phyloP scores from a whole-genome alignment of 108 stramenopile genomes.

The Asterionellopsis glacialis region DNA sequence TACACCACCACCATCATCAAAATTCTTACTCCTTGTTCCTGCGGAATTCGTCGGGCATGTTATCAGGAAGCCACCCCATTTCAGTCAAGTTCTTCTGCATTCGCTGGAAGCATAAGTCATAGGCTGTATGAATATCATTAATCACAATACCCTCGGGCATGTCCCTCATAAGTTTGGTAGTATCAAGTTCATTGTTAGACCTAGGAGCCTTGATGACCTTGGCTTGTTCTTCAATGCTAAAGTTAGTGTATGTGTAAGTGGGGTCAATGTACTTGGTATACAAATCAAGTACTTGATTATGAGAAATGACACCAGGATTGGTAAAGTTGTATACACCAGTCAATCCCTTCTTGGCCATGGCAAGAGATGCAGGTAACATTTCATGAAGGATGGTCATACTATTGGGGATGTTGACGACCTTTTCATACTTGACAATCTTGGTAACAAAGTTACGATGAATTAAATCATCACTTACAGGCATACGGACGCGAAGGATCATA shows the following conservation, averaged over 20 bases:
- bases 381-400: constrained; percentile 98
- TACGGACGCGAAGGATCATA: constrained; percentile 94
- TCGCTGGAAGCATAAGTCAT: constrained; percentile 90
- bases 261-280: constrained; percentile 99
- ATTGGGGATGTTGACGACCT: constrained; percentile 98
- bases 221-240: constrained; percentile 89
- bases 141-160: constrained; percentile 88
- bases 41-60: constrained; percentile 53
- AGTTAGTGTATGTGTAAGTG: constrained; percentile 94
- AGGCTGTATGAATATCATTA: constrained; percentile 88
- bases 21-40: neutral
- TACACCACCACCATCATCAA: too few species aligned
- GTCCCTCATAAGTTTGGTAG: constrained; percentile 91
- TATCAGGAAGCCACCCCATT: constrained; percentile 74
- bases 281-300: constrained; percentile 96
- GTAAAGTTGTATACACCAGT: constrained; percentile 99
- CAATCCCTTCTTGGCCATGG: constrained; percentile 87
- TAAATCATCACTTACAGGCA: constrained; percentile 98
- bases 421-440: constrained; percentile 97
- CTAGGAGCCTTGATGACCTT: constrained; percentile 94
- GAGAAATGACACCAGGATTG: constrained; percentile 99
- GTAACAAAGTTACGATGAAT: constrained; percentile 97
- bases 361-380: constrained; percentile 93
- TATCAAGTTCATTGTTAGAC: constrained; percentile 98
- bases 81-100: constrained; percentile 91